Percentiles rank a stretch among this genome's conserved stretches.
These are phyloP conservation scores for Chlamydomonas sphaeroides DNA, from an alignment of 139 green algal species.

Conservation along the genomic window DNA sequence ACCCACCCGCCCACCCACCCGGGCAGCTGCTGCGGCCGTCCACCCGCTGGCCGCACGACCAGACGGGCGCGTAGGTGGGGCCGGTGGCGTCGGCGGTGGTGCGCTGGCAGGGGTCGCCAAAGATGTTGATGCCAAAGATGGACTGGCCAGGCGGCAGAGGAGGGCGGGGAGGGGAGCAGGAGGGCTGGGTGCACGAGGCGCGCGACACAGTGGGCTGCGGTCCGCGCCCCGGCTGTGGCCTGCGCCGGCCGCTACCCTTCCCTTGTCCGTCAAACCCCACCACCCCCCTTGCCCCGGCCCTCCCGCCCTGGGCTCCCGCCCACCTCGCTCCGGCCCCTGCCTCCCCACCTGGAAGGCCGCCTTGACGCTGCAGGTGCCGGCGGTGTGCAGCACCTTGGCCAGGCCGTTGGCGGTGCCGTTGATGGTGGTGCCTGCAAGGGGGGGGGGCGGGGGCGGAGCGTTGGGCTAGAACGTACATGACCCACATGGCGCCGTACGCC, in stretches of 20 bases:
- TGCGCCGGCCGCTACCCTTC: no score
- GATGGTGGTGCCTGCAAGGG: conserved; percentile 32
- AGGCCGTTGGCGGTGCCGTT: conserved; percentile 27
- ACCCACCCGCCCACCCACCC: not conserved
- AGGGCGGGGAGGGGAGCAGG: not conserved
- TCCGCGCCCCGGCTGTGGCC: no score
- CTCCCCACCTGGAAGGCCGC: conserved; percentile 7
- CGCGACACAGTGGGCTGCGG: no score
- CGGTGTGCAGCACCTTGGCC: conserved; percentile 39
- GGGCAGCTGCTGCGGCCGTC: conserved; percentile 13
- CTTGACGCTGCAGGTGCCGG: conserved; percentile 33
- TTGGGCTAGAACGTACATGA: not conserved
- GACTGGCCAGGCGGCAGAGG: not conserved
- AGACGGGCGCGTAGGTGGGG: not conserved
- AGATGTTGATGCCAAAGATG: conserved; percentile 28
- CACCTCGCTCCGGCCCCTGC: no score
- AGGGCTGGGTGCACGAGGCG: no score
- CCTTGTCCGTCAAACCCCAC: no score
- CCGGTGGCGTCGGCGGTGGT: not conserved
- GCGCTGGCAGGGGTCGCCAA: conserved; percentile 29
- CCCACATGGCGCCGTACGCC: no score
- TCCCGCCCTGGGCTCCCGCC: no score
- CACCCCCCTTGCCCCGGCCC: no score
- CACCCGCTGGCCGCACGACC: conserved; percentile 27
- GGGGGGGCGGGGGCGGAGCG: not conserved